phyloP scores from a whole-genome alignment of 768 basidiomycete species.

The Galerina sulciceps region DNA sequence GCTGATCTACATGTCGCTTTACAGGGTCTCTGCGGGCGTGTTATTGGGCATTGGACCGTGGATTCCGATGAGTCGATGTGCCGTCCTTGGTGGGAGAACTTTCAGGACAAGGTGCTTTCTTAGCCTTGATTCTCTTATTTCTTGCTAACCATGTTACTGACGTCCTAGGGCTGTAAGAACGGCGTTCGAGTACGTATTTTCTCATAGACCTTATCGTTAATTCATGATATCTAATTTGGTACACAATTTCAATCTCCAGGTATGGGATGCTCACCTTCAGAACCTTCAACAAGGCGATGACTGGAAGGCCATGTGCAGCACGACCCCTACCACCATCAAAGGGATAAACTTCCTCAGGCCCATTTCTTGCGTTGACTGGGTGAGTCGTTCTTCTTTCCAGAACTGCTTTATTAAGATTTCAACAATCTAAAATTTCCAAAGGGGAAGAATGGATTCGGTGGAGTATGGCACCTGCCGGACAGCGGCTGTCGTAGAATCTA shows the following conservation, averaged over 20 bases:
- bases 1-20: background rate
- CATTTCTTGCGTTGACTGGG: constrained; percentile 3
- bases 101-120: constrained; percentile 16
- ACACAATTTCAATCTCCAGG: constrained; percentile 3
- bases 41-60: constrained; percentile 21
- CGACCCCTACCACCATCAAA: background rate
- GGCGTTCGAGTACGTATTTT: background rate
- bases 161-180: background rate
- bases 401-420: background rate
- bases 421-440: background rate
- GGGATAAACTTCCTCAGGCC: background rate
- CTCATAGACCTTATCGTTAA: background rate
- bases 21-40: constrained; percentile 17
- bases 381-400: background rate
- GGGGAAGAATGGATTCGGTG: constrained; percentile 7
- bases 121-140: background rate
- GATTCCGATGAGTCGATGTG: constrained; percentile 17
- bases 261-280: constrained; percentile 14
- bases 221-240: background rate
- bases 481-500: background rate
- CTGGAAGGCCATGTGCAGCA: constrained; percentile 17
- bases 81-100: constrained; percentile 11
- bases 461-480: background rate
- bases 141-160: background rate
- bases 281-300: constrained; percentile 8